Percentiles rank a stretch among this genome's conserved stretches.
phyloP scores from a whole-genome alignment of 148 eudicot genomes.

The Pouteria glomerata region DNA sequence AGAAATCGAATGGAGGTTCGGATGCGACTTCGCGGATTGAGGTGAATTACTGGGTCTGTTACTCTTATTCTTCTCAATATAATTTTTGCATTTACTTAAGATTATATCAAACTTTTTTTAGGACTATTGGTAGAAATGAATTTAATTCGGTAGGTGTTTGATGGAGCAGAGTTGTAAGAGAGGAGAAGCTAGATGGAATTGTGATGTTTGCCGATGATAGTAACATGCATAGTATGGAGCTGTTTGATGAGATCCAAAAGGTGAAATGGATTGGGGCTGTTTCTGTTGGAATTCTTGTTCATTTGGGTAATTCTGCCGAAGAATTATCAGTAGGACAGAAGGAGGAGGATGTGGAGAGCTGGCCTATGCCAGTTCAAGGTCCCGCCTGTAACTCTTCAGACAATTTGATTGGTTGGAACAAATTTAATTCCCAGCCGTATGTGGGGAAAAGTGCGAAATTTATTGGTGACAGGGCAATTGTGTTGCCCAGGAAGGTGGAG shows the following conservation, averaged over 20 bases:
- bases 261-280: slow-evolving; percentile 80
- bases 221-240: slow-evolving; percentile 92
- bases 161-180: slow-evolving; percentile 68
- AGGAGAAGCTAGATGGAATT: slow-evolving; percentile 73
- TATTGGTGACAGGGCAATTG: slow-evolving; percentile 73
- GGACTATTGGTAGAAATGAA: slow-evolving; percentile 7
- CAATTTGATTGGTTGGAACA: slow-evolving; percentile 84
- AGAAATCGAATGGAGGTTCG: slow-evolving; percentile 59
- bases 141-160: slow-evolving; percentile 8
- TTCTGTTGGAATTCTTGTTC: slow-evolving; percentile 87
- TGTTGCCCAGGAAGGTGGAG: slow-evolving; percentile 83
- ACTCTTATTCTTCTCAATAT: not conserved
- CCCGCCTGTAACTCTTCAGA: slow-evolving; percentile 90
- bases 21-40: slow-evolving; percentile 70
- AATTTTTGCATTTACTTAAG: not conserved
- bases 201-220: slow-evolving; percentile 97
- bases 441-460: slow-evolving; percentile 58
- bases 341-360: slow-evolving; percentile 35
- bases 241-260: slow-evolving; percentile 89
- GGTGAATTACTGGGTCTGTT: slow-evolving; percentile 37
- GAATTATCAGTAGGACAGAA: slow-evolving; percentile 27
- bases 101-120: not conserved
- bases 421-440: slow-evolving; percentile 52
- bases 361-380: slow-evolving; percentile 73
- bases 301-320: slow-evolving; percentile 51